A percentile compares a stretch with the other conserved stretches of the same genome.
Evolutionary conservation across 805 yeast species (phyloP).

Genomic region (Nakazawaea populi): DNA sequence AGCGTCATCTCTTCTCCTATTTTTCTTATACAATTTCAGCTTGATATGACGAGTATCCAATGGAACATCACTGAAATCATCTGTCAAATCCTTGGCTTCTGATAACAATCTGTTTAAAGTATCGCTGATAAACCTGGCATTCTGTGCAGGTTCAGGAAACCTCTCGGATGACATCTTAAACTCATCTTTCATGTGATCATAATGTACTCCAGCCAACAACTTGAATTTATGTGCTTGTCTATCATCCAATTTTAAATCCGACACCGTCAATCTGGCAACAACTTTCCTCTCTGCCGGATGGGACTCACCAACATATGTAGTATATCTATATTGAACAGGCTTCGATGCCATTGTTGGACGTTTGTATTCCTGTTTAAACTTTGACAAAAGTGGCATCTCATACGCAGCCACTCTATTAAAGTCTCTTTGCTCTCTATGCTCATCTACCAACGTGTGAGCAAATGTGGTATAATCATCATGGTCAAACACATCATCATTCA

Average conservation of each 20-base stretch:
- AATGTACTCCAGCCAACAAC: slow-evolving; percentile 74
- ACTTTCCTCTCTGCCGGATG: slow-evolving; percentile 72
- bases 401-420: slow-evolving; percentile 82
- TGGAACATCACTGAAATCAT: slow-evolving; percentile 72
- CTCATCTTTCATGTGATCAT: slow-evolving; percentile 51
- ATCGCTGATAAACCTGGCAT: slow-evolving; percentile 67
- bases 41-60: slow-evolving; percentile 67
- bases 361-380: slow-evolving; percentile 64
- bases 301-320: slow-evolving; percentile 67
- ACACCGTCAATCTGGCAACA: slow-evolving; percentile 45
- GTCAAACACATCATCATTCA: slow-evolving; percentile 32
- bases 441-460: slow-evolving; percentile 68
- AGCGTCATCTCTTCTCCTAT: slow-evolving; percentile 32
- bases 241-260: slow-evolving; percentile 45
- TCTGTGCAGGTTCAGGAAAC: slow-evolving; percentile 78
- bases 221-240: slow-evolving; percentile 67
- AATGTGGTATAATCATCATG: slow-evolving; percentile 62
- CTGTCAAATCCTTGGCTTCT: slow-evolving; percentile 58
- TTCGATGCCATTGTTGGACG: slow-evolving; percentile 36
- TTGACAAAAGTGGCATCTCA: slow-evolving; percentile 80
- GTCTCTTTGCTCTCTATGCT: slow-evolving; percentile 69
- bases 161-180: slow-evolving; percentile 62
- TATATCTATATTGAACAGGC: slow-evolving; percentile 65
- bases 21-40: slow-evolving; percentile 34
- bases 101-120: slow-evolving; percentile 53